Evolutionary conservation across 2,329 filamentous ascomycete genomes (phyloP), one percentile per base, ranked within the genome.

Genomic region (Calonectria henricotiae): DNA sequence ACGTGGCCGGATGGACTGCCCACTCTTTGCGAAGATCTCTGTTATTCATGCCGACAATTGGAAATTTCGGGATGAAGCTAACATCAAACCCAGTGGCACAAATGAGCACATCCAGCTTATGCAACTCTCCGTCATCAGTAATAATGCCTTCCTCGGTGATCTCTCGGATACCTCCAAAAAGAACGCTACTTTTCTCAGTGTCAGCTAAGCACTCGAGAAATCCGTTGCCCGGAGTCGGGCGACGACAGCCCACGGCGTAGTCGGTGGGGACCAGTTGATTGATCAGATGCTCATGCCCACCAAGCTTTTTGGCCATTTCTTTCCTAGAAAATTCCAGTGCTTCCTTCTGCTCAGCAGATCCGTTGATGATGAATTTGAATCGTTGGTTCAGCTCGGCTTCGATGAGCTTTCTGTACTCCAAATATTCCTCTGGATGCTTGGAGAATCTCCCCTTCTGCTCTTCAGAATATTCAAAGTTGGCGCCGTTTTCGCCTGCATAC

Each of bases 261-360:
- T 58, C 39, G 4, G 32, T 39, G 35, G 51, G 51, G 12, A 58
- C 51, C 20, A 58, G 15, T 23, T 37, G 51, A 12, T 27, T 17
- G 20, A 58, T 41, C 20, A 58, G 9, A 25, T 39, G n/a, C 13
- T 58, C 35, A 3, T 39, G 51, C 9, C 51, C 51, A 4, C 51
- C 51, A 58, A 58, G 51, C 32, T 58, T 58, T 17, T 25, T 39
- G 12, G 51, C 51, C 55, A 61, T 61, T 23, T 61, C 51, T 6
- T 39, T 23, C 15, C 20, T 23, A 12, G 51, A 39, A 27, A 58
- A 58, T 25, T 58, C 51, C 2, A 58, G 32, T 11, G 51, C 32
- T 8, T 30, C 55, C 27, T 23, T 44, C n/a, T 61, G 55, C n/a
- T 12, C 39, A 7, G 37, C 6, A 17, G 55, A 43, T 30, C 39